Conservation (phyloP, 768 basidiomycete genomes). For the Auriscalpium vulgare region DNA sequence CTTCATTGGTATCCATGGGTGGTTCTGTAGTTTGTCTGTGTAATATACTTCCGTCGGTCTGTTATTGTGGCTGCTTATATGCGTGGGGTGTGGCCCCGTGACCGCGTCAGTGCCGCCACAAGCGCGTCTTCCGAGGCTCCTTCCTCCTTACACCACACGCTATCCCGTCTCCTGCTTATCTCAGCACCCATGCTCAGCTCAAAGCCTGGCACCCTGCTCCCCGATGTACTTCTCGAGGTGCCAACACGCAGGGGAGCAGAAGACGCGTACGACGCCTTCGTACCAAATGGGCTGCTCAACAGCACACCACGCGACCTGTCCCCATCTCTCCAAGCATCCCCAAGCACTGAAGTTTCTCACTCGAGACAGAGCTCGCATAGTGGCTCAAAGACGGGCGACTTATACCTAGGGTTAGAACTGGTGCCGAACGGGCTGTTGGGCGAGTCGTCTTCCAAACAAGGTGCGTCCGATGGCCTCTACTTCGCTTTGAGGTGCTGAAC, state of each 20-base stretch:
- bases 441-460: no score
- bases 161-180: not conserved
- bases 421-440: not conserved
- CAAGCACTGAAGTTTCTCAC: not conserved
- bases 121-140: constrained; percentile 5
- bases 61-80: no score
- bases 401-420: not conserved
- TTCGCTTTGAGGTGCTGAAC: not conserved
- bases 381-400: not conserved
- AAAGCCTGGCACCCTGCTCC: not conserved
- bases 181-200: not conserved
- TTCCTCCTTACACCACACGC: not conserved
- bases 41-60: no score
- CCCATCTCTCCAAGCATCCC: not conserved
- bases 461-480: no score
- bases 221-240: not conserved
- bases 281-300: constrained; percentile 10
- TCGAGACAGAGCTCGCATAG: not conserved
- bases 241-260: no score
- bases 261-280: not conserved
- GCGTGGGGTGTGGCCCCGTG: no score
- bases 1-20: no score
- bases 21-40: no score
- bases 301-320: not conserved
- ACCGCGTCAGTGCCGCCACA: not conserved